Base-by-base conservation (phyloP, 2,329 filamentous ascomycete species). In the Immersiporthe knoxdaviesiana region DNA sequence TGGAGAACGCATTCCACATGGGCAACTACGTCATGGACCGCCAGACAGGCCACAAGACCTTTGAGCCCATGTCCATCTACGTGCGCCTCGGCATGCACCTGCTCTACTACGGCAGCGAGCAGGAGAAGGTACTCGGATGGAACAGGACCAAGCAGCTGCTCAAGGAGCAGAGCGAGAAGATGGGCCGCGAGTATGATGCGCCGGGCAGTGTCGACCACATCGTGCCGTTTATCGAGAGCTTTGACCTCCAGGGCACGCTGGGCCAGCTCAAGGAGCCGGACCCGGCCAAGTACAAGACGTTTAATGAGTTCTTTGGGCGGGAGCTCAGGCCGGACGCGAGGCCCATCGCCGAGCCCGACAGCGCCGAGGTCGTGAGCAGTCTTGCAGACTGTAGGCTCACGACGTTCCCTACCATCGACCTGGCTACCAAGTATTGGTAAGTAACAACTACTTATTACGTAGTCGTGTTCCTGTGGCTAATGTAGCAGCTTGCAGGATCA, bases 1-100 rank as follows among this genome's bases (percentile, higher is more conserved):
- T 80, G 61, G 79, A 81, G 66, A 73, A 67, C 12, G 71, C 74
- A 16, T 81, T 76, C 73, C 79, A 82, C 66, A 71, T 81, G 72
- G 81, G 81, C 50, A 82, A 82, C 74, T 82, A 81, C 73, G 80
- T 82, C 54, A 77, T 81, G 37, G 79, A 81, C 71, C 77, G 80
- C 35, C 62, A 74, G 60, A 81, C 80, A 0, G 78, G 79, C n/a
- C 65, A 76, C 66, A 81, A 80, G 74, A 72, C 73, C 7, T 82
- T 79, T 67, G 81, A 82, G 70, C 73, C 77, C 37, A 82, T 82
- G 81, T 76, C 75, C 68, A 77, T 82, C 70, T 81, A 81, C 70
- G 80, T 81, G 52, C 76, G 80, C 27, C 68, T 81, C 7, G 80
- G 80, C 30, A 81, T 82, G 80, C 80, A 82, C 68, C 72, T 81